Conservation (phyloP, 305 asterid species). For the Rubia balearica region DNA sequence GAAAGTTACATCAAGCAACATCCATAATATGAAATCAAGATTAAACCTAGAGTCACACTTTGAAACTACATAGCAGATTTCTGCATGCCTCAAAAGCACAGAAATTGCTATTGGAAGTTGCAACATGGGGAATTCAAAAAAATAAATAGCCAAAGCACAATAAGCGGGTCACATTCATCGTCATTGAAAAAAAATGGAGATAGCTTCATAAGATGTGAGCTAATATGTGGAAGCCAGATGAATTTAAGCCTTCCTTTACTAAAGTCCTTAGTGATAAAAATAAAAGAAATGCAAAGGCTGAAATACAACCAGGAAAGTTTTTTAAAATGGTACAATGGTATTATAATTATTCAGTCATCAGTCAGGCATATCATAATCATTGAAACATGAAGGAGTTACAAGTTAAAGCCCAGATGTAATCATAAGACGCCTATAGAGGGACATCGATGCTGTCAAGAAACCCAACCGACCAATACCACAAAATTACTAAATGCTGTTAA, state of each 20-base stretch:
- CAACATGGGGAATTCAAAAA: not conserved
- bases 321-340: not conserved
- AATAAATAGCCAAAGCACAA: not conserved
- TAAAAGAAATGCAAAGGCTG: not conserved
- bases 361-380: not conserved
- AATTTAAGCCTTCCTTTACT: not conserved
- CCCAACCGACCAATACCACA: not conserved
- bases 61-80: not conserved
- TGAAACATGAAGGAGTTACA: not conserved
- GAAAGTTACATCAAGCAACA: not conserved
- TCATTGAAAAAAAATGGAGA: not conserved
- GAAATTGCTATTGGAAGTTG: not conserved
- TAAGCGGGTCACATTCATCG: too few relatives aligned
- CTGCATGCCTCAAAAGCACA: not conserved
- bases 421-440: not conserved
- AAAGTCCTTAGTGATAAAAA: not conserved
- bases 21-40: not conserved
- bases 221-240: not conserved
- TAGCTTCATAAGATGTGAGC: not conserved
- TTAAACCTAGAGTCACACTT: not conserved
- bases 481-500: not conserved
- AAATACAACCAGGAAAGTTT: not conserved
- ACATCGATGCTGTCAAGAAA: not conserved
- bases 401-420: not conserved
- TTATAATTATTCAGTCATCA: not conserved